These are phyloP conservation scores for Toxoplasma gondii DNA, from an alignment of 169 alveolate genomes.

Conservation along the genomic window DNA sequence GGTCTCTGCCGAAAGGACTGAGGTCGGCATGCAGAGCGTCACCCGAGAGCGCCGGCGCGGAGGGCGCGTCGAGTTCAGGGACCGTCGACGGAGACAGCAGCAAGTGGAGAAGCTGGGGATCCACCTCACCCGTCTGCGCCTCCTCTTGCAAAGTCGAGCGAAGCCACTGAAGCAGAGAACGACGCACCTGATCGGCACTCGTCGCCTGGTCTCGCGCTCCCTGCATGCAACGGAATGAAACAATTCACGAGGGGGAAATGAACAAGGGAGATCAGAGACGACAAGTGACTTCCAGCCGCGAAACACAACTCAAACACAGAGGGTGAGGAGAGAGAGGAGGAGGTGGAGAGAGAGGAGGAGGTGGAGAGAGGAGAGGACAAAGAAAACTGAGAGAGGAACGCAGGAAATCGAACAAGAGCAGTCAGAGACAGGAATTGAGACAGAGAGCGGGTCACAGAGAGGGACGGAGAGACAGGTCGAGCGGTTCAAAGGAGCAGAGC, in stretches of 20 bases:
- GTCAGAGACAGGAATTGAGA: too few species aligned
- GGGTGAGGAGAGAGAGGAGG: neutral
- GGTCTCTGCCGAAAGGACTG: neutral
- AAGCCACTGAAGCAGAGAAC: conserved; percentile 63
- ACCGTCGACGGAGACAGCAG: conserved; percentile 42
- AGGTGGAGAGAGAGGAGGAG: neutral
- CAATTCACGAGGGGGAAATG: neutral
- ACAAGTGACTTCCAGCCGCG: too few species aligned
- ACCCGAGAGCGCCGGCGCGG: neutral
- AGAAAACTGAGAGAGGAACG: too few species aligned
- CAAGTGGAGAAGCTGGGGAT: conserved; percentile 43
- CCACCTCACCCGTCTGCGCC: neutral
- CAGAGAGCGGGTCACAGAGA: too few species aligned
- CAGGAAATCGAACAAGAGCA: too few species aligned
- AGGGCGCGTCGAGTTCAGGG: neutral
- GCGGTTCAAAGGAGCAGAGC: too few species aligned
- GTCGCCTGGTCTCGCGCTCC: neutral
- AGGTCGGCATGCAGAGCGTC: too few species aligned
- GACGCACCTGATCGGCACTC: conserved; percentile 38
- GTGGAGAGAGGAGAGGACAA: too few species aligned
- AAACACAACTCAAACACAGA: too few species aligned
- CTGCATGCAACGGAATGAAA: neutral
- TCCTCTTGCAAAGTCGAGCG: conserved; percentile 45
- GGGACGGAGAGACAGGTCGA: too few species aligned
- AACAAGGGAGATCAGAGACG: too few species aligned